These are phyloP conservation scores for Kitagawia praeruptora DNA, from an alignment of 129 eudicot species.

Conservation along the genomic window DNA sequence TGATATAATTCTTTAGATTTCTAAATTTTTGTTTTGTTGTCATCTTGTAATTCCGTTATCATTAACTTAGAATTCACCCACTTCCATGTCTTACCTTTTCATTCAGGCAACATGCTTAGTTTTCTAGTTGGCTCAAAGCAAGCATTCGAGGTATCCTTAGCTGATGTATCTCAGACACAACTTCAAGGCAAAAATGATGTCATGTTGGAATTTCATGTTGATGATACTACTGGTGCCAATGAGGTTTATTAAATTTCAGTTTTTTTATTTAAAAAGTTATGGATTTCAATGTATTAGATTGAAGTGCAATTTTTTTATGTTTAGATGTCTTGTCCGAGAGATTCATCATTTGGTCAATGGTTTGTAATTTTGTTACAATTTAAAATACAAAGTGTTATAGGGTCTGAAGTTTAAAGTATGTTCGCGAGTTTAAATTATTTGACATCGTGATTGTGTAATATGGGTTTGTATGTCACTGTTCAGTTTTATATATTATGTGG, in stretches of 20 bases:
- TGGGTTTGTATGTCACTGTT: background rate
- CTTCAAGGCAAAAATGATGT: constrained; percentile 98
- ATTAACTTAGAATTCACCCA: no score
- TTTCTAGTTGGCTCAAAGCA: constrained; percentile 80
- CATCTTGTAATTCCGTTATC: background rate
- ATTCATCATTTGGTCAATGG: background rate
- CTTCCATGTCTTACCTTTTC: background rate
- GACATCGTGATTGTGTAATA: background rate
- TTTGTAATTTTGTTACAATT: background rate
- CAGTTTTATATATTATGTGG: background rate
- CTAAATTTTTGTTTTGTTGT: background rate
- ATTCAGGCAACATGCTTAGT: constrained; percentile 73
- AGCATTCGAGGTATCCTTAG: constrained; percentile 87
- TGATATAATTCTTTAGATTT: background rate
- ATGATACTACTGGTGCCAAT: constrained; percentile 95
- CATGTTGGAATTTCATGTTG: constrained; percentile 93
- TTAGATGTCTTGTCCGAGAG: background rate
- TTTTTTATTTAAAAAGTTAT: constrained; percentile 1
- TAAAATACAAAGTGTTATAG: background rate
- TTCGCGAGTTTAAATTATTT: background rate
- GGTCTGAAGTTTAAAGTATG: background rate
- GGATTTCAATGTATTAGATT: background rate
- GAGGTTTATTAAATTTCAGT: constrained; percentile 45
- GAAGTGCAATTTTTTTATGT: background rate
- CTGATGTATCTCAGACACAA: constrained; percentile 91